These are phyloP conservation scores for Ustilago crameri DNA, from an alignment of 1,284 basidiomycete species.

Conservation along the genomic window DNA sequence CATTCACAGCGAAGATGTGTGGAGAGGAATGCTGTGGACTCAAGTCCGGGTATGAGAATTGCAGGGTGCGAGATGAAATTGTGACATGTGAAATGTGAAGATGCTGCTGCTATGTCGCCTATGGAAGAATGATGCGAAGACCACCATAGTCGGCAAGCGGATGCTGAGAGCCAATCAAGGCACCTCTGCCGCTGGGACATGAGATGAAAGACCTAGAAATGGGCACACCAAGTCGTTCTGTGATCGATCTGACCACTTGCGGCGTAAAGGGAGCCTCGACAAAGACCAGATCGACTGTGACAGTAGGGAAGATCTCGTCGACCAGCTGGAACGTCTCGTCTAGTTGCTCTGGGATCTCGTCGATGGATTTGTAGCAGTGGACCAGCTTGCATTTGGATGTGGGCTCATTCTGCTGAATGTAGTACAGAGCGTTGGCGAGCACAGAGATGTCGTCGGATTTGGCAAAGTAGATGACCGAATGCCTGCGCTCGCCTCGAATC, in stretches of 20 bases:
- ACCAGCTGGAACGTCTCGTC: conserved; percentile 64
- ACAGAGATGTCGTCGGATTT: conserved; percentile 70
- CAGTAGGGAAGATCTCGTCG: conserved; percentile 56
- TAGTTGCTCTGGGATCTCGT: conserved; percentile 68
- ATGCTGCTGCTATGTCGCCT: neutral
- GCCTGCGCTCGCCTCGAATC: conserved; percentile 72
- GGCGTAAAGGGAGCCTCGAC: conserved; percentile 54
- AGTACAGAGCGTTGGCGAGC: conserved; percentile 75
- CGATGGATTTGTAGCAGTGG: conserved; percentile 74
- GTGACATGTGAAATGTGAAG: neutral
- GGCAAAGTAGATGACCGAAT: conserved; percentile 70
- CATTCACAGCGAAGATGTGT: neutral
- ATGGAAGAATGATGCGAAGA: conserved; percentile 43
- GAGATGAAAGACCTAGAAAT: conserved; percentile 46
- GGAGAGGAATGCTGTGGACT: neutral
- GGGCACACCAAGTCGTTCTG: conserved; percentile 31
- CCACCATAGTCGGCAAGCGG: conserved; percentile 41
- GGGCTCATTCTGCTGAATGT: conserved; percentile 76
- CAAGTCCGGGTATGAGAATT: neutral
- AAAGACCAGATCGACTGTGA: conserved; percentile 58
- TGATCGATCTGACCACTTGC: conserved; percentile 31
- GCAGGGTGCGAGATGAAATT: neutral
- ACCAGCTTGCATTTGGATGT: conserved; percentile 77
- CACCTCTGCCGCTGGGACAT: conserved; percentile 43
- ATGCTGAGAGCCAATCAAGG: conserved; percentile 25